A percentile compares a stretch with the other conserved stretches of the same genome.
These are phyloP conservation scores for Danielia reshetovae DNA, from an alignment of 805 yeast genomes.

Conservation along the genomic window DNA sequence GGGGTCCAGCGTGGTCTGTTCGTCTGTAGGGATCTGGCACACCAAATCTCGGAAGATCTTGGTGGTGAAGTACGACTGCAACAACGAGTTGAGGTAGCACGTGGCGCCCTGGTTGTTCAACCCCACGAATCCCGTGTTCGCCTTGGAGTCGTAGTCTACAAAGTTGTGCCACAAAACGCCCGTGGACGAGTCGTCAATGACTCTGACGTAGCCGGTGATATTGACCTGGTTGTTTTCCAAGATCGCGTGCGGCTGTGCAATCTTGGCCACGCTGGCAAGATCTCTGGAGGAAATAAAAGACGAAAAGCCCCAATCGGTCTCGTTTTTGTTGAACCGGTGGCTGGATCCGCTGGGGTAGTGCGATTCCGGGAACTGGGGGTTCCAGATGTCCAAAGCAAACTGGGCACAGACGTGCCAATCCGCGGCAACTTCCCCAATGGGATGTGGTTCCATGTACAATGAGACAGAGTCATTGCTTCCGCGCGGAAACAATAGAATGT, in stretches of 20 bases:
- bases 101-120: constrained; percentile 97
- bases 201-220: constrained; percentile 71
- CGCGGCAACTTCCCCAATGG: no score
- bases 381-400: constrained; percentile 80
- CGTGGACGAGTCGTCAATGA: constrained; percentile 79
- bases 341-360: constrained; percentile 60
- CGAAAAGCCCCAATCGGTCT: constrained; percentile 96
- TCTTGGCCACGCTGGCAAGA: constrained; percentile 25
- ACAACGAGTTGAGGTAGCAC: constrained; percentile 86
- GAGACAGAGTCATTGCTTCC: constrained; percentile 65
- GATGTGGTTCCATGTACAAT: constrained; percentile 75
- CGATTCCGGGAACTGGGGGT: constrained; percentile 65
- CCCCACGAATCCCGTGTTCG: constrained; percentile 87
- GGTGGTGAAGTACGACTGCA: constrained; percentile 89
- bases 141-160: constrained; percentile 77
- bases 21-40: constrained; percentile 79
- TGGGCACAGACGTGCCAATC: constrained; percentile 89
- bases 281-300: constrained; percentile 51
- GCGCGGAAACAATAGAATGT: constrained; percentile 69
- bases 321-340: constrained; percentile 72
- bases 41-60: constrained; percentile 78
- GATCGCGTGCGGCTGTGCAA: constrained; percentile 28
- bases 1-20: constrained; percentile 10
- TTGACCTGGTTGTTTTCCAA: constrained; percentile 57
- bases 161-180: constrained; percentile 94